Conservation (phyloP, 805 yeast species). For the Isabelozyma rhagii region DNA sequence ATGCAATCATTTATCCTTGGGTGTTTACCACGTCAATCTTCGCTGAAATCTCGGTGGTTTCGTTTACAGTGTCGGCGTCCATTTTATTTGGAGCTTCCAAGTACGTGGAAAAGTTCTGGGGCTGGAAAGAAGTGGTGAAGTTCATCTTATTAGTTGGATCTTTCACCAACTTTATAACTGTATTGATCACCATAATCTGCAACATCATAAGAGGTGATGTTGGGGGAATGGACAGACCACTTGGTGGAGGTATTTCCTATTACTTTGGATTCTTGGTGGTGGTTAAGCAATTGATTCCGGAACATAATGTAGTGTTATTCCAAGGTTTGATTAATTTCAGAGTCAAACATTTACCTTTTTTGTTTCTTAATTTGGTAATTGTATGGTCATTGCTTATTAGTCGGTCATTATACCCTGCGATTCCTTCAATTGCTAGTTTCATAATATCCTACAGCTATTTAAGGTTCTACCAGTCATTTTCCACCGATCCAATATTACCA, state of each 20-base stretch:
- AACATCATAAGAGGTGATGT: conserved; percentile 34
- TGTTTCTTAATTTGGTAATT: conserved; percentile 26
- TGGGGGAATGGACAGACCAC: conserved; percentile 39
- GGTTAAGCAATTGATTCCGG: conserved; percentile 57
- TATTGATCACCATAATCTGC: conserved; percentile 37
- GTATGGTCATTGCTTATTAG: conserved; percentile 32
- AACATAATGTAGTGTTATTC: conserved; percentile 49
- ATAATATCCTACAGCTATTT: conserved; percentile 71
- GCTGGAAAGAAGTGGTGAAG: conserved; percentile 44
- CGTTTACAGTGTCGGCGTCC: conserved; percentile 37
- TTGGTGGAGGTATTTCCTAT: conserved; percentile 52
- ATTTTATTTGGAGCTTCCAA: conserved; percentile 39
- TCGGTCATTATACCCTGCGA: conserved; percentile 43
- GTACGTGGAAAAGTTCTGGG: conserved; percentile 54
- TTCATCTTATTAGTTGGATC: conserved; percentile 54
- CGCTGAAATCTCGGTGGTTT: conserved; percentile 52
- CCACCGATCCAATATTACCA: conserved; percentile 56
- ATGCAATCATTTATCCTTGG: conserved; percentile 59
- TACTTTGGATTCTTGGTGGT: conserved; percentile 55
- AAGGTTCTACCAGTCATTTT: conserved; percentile 66
- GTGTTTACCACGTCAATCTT: conserved; percentile 62
- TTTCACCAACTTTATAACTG: conserved; percentile 53
- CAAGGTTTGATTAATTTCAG: conserved; percentile 46
- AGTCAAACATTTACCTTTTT: conserved; percentile 62
- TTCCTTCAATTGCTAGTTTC: conserved; percentile 60